Evolutionary conservation across 2,329 filamentous ascomycete genomes (phyloP), one percentile per base, ranked within the genome.

Genomic region (Calonectria pseudoreteaudii): DNA sequence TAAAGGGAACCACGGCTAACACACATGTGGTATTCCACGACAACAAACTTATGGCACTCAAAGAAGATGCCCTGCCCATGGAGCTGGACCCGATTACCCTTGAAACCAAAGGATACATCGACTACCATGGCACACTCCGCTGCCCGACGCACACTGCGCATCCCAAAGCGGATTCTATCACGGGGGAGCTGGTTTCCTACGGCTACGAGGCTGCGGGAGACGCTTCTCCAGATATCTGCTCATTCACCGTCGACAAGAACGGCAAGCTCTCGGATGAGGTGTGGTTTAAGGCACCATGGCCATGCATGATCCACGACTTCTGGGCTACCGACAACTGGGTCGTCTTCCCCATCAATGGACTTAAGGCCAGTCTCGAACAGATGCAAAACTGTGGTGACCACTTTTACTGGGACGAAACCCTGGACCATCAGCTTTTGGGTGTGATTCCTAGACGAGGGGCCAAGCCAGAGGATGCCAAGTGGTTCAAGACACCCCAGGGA

Each of bases 311-410:
- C 8, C 68, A 71, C 18, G 68, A 71, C 11, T 71, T 71, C 36
- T 62, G 49, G 28, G 68, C 66, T 3, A 71, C 68, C 8, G 62
- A 71, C 36, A 71, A 71, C 36, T 71, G 62, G 60, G 68, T 71
- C 5, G 28, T 71, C n/a, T 71, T 71, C 28, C 68, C 68, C 9
- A 71, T 71, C 8, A 71, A 71, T 5, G 34, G 68, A 18, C 60
- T 71, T 30, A 71, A 66, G 18, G 41, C 41, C 41, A 47, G 41
- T 18, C 41, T 47, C 8, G 41, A 47, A 20, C 41, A 47, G 41
- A 47, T 47, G 41, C 20, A n/a, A n/a, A n/a, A n/a, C 20, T 18
- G 41, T 3, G 41, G 41, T 11, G 41, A 47, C 20, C 41, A 47
- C 20, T 47, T 47, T 20, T 47, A 47, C 20, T 47, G 41, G 41